Base-by-base conservation (phyloP, 1,284 basidiomycete species). In the Cutaneotrichosporon cavernicola region DNA sequence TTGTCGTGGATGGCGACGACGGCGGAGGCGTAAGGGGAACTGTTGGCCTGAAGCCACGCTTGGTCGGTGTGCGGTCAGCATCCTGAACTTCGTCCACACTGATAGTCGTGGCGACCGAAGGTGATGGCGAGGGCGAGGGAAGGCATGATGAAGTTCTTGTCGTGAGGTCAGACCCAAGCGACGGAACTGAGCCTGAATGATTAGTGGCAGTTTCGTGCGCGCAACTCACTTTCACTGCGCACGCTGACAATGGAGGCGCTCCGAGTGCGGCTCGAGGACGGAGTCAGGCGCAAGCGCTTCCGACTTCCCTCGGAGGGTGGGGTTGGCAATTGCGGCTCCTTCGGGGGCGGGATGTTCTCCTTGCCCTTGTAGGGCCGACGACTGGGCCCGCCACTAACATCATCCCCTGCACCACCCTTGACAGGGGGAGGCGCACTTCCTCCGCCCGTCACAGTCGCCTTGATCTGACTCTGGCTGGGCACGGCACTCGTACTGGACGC, bases 331-430 rank as follows among this genome's bases (percentile, higher is more conserved):
- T 40, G 34, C 51, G 73, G 71, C 34, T 67, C 61, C 58, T 72
- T 73, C 52, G 72, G 72, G 0, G 77, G 77, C 1, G 77, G 77
- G 26, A 79, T 70, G 61, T 79, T 79, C 65, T 79, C 77, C 65
- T 79, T 79, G 43, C 77, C 77, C 62, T 72, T 73, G 13, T 75
- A 76, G 51, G 66, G 71, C 18, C 71, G 58, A 38, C 70, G 68
- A 1, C 63, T 59, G 2, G 66, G 65, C 5, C 64, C 65, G 2
- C 62, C 65, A 43, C 67, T 65, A 40, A 65, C 65, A 21, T 53
- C 68, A 31, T 69, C 67, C 43, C 69, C 69, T 21, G 53, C 65
- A 47, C 57, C 64, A 0, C 68, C 68, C 57, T 69, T 69, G 46
- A 55, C 56, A 10, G 68, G 58, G 0, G 63, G 57, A 11, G 67